A percentile compares a stretch with the other conserved stretches of the same genome.
These are phyloP conservation scores for Aspergillus cavernicola DNA, from an alignment of 495 filamentous ascomycete species.

Conservation along the genomic window DNA sequence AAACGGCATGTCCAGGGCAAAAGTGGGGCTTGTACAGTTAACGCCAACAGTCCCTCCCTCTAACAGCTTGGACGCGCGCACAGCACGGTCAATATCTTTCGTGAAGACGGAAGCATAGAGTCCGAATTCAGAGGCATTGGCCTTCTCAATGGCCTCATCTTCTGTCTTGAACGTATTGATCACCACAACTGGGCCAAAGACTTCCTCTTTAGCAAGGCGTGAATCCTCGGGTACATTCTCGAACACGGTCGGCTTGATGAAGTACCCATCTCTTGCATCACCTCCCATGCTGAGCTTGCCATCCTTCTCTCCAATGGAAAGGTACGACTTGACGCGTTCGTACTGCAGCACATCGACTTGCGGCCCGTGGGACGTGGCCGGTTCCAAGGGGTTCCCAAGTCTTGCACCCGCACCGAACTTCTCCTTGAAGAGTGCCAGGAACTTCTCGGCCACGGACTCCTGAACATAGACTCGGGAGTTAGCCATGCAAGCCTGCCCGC, in stretches of 20 bases:
- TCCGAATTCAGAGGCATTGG: constrained; percentile 82
- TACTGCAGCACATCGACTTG: constrained; percentile 82
- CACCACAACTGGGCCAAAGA: constrained; percentile 86
- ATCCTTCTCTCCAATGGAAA: constrained; percentile 70
- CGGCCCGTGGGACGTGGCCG: constrained; percentile 72
- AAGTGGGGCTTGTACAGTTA: constrained; percentile 65
- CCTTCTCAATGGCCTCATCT: constrained; percentile 71
- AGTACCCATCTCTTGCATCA: constrained; percentile 56
- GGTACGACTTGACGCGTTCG: constrained; percentile 71
- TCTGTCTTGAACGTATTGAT: constrained; percentile 77
- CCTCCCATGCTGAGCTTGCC: constrained; percentile 71
- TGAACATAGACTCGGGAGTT: constrained; percentile 88
- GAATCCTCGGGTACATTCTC: constrained; percentile 62
- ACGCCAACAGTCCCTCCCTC: constrained; percentile 73
- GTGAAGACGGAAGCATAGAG: constrained; percentile 82
- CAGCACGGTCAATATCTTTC: constrained; percentile 58
- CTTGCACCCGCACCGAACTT: constrained; percentile 61
- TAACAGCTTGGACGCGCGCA: constrained; percentile 29
- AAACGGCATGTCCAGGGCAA: constrained; percentile 64
- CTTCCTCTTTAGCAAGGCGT: constrained; percentile 63
- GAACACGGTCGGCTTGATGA: constrained; percentile 70
- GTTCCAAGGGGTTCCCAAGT: constrained; percentile 72
- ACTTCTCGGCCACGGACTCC: constrained; percentile 71
- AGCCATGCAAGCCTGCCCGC: constrained; percentile 88
- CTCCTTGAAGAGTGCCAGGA: constrained; percentile 67